Conservation (phyloP, 2,329 filamentous ascomycete species). For the Blastomyces percursus region DNA sequence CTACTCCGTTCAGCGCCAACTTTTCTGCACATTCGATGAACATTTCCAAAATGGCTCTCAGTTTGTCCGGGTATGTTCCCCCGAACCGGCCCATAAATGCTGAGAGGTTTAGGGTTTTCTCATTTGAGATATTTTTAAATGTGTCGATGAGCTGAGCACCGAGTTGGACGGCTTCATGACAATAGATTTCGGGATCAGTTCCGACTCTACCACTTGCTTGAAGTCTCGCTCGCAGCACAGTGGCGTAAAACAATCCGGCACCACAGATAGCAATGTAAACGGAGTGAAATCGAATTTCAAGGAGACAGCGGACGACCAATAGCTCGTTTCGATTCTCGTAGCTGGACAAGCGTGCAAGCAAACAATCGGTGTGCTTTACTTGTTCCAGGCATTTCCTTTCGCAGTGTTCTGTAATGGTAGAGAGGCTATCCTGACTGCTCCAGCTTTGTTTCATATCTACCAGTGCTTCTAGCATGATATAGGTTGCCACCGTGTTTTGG, state of each 20-base stretch:
- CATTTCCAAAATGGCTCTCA: slow-evolving; percentile 5
- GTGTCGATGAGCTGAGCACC: slow-evolving; percentile 1
- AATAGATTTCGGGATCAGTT: slow-evolving; percentile 1
- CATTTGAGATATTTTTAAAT: background rate
- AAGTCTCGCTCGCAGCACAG: slow-evolving; percentile 4
- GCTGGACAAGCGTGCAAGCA: slow-evolving; percentile 2
- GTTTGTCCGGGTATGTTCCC: background rate
- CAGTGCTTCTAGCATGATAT: slow-evolving; percentile 11
- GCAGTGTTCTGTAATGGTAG: slow-evolving; percentile 7
- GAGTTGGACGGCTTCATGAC: slow-evolving; percentile 1
- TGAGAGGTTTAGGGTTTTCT: background rate
- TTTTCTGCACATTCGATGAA: slow-evolving; percentile 8
- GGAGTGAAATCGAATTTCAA: slow-evolving; percentile 11
- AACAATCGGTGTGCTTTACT: slow-evolving; percentile 4
- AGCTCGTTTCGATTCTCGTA: slow-evolving; percentile 7
- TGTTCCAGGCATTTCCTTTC: slow-evolving; percentile 12
- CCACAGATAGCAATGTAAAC: slow-evolving; percentile 6
- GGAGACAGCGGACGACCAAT: slow-evolving; percentile 2
- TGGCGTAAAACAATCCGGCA: slow-evolving; percentile 11
- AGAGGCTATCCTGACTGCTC: slow-evolving; percentile 6
- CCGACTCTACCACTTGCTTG: background rate
- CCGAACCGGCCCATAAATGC: background rate
- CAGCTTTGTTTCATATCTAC: slow-evolving; percentile 10
- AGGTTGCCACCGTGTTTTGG: slow-evolving; percentile 8
- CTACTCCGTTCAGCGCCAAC: slow-evolving; percentile 4